Percentiles rank a stretch among this genome's conserved stretches.
These are phyloP conservation scores for Aurantiochytrium sp. DNA, from an alignment of 108 stramenopile species.

Conservation along the genomic window DNA sequence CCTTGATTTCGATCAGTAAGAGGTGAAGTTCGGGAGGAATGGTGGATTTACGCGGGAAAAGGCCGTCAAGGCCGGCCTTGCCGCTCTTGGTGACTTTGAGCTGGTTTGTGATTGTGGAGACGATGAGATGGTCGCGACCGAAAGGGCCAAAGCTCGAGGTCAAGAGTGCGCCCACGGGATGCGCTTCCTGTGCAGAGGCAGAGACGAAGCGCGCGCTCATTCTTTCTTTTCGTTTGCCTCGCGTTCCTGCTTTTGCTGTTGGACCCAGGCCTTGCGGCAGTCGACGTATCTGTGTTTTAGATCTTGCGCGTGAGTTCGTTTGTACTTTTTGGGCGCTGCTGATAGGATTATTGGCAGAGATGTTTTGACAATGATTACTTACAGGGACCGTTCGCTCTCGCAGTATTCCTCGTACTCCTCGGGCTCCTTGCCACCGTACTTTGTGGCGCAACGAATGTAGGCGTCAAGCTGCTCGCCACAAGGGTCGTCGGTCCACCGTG, in stretches of 20 bases:
- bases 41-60: not conserved
- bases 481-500: not conserved
- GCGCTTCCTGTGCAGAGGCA: not conserved
- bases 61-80: not conserved
- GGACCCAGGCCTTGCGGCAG: conserved; percentile 11
- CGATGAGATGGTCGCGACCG: not conserved
- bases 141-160: not conserved
- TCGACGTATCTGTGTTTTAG: not conserved
- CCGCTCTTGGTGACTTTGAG: not conserved
- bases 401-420: conserved; percentile 15
- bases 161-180: not conserved
- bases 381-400: not conserved
- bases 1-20: not conserved
- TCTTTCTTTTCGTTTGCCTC: not conserved
- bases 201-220: not conserved
- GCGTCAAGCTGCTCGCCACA: not conserved
- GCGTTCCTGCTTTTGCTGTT: not conserved
- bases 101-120: not conserved
- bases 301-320: too few species aligned
- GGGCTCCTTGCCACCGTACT: not conserved
- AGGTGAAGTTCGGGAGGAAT: not conserved
- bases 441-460: not conserved
- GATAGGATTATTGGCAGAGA: too few species aligned
- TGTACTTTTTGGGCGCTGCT: too few species aligned
- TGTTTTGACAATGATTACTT: not conserved